Evolutionary conservation across 2,329 filamentous ascomycete genomes (phyloP), one percentile per base, ranked within the genome.

Genomic region (Alternaria postmessia): DNA sequence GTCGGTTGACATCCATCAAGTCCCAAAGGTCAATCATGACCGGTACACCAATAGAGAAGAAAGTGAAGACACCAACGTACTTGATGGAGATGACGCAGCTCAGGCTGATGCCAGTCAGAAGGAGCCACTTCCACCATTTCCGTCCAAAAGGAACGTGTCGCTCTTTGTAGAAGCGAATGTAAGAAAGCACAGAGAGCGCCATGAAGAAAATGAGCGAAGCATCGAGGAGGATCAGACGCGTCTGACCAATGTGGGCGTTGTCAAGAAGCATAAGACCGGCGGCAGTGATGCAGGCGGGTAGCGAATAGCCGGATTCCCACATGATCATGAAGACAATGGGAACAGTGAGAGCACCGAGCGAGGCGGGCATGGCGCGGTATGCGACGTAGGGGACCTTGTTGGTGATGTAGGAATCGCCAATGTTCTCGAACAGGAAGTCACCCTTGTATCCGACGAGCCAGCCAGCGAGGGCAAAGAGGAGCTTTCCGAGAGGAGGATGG

Each of bases 101-200:
- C 77, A 99, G 86, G 62, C 90, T 90, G 77, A 99, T 94, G 61
- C 95, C 95, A 7, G 95, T 99, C 72, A 98, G 81, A 64, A 99
- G 88, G 61, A 99, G 87, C 95, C 95, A 99, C 81, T 99, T 99
- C 95, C 95, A 99, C 95, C 95, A 99, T 82, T 99, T 98, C 63
- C 93, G 88, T 61, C 91, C 88, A 78, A 99, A 99, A 3, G 95
- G 86, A 66, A 89, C 86, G 72, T 98, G 94, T 70, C 95, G 88
- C 69, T 94, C 84, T 86, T 98, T 99, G 85, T 98, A 98, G 82
- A 98, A 99, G 70, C 94, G 93, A 81, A 99, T 91, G 81, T 99
- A 99, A 84, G 88, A 93, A 57, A 97, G 85, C 57, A 99, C 85
- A 79, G 93, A 97, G 80, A 95, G 90, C 5, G 95, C 93, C 93